A percentile compares a stretch with the other conserved stretches of the same genome.
phyloP scores from a whole-genome alignment of 208 protist species.

The Trypanosomatidae sp. region DNA sequence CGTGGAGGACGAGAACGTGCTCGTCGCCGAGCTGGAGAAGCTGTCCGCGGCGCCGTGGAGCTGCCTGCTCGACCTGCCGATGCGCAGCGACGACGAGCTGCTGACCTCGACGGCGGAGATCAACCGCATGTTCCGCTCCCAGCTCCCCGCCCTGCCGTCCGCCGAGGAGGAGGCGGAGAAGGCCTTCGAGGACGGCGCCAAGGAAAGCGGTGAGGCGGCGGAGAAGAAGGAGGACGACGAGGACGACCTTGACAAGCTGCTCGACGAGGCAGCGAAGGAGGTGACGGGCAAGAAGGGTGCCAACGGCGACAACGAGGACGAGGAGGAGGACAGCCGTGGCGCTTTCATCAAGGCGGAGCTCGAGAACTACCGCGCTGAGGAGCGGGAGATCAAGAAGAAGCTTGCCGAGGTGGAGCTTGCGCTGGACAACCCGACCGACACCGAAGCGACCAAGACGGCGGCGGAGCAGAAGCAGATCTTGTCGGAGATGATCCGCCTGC shows the following conservation, averaged over 20 bases:
- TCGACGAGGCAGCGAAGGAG: conserved; percentile 80
- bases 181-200: conserved; percentile 6
- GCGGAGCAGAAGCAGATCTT: conserved; percentile 56
- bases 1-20: conserved; percentile 52
- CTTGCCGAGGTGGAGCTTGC: conserved; percentile 42
- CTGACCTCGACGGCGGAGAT: conserved; percentile 48
- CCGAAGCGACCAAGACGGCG: conserved; percentile 36
- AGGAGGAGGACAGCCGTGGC: conserved; percentile 15
- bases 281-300: conserved; percentile 28
- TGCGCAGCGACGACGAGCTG: conserved; percentile 62
- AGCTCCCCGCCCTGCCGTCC: conserved; percentile 59
- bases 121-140: conserved; percentile 62
- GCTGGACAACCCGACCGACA: conserved; percentile 26
- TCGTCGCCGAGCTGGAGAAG: conserved; percentile 81
- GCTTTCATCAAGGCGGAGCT: conserved; percentile 76
- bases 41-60: conserved; percentile 50
- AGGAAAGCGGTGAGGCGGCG: too few relatives aligned
- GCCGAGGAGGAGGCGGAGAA: conserved; percentile 32
- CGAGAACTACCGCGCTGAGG: conserved; percentile 69
- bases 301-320: conserved; percentile 30
- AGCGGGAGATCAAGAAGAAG: conserved; percentile 69
- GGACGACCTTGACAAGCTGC: conserved; percentile 73
- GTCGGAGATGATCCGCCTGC: conserved; percentile 69
- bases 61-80: conserved; percentile 80
- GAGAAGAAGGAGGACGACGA: conserved; percentile 35